Percentiles rank a stretch among this genome's conserved stretches.
These are phyloP conservation scores for Hippophae tibetana DNA, from an alignment of 306 rosid species.

Conservation along the genomic window DNA sequence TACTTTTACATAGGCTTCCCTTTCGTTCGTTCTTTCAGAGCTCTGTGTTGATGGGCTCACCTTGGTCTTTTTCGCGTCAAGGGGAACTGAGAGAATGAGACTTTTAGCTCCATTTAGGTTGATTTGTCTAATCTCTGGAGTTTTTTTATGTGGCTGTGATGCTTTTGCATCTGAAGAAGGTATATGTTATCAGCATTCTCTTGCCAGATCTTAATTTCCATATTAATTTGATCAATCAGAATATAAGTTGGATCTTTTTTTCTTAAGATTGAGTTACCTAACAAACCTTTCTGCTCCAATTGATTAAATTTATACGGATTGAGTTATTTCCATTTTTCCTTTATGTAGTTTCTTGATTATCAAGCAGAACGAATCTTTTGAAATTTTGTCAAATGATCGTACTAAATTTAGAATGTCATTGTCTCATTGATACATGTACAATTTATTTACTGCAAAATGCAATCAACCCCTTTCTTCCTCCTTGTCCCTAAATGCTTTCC, in stretches of 20 bases:
- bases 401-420: neutral
- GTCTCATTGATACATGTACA: neutral
- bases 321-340: slow-evolving; percentile 2
- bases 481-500: too few species aligned
- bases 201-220: slow-evolving; percentile 39
- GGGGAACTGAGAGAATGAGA: slow-evolving; percentile 31
- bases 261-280: slow-evolving; percentile 5
- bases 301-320: slow-evolving; percentile 8
- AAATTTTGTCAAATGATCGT: slow-evolving; percentile 12
- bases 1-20: slow-evolving; percentile 12
- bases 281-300: neutral
- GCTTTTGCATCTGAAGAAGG: slow-evolving; percentile 53
- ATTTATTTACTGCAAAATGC: neutral
- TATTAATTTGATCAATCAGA: slow-evolving; percentile 17
- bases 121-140: slow-evolving; percentile 29
- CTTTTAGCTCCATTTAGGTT: slow-evolving; percentile 34
- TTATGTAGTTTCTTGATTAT: slow-evolving; percentile 8
- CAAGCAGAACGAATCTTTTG: neutral
- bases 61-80: slow-evolving; percentile 19
- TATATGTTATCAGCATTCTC: slow-evolving; percentile 17
- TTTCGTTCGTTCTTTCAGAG: slow-evolving; percentile 18
- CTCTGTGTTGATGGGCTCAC: slow-evolving; percentile 23
- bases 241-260: slow-evolving; percentile 9
- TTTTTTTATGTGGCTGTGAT: slow-evolving; percentile 32
- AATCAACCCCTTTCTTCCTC: neutral